Conservation (phyloP, 345 rosid species). For the Citrus sinensis region DNA sequence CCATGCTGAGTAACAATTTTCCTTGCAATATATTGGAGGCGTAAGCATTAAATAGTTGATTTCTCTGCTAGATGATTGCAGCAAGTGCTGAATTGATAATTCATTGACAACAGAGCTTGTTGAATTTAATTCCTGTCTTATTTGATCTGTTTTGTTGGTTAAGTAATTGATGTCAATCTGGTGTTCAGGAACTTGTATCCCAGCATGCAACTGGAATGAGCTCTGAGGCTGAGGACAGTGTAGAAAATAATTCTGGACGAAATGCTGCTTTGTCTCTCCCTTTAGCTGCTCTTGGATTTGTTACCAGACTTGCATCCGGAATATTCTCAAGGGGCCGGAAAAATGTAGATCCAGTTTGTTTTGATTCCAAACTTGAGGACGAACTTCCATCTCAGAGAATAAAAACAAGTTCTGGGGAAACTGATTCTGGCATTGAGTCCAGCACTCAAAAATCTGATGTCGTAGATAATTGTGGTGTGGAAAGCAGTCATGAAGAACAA, state of each 20-base stretch:
- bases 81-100: not conserved
- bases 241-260: constrained; percentile 50
- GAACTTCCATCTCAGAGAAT: constrained; percentile 31
- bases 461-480: constrained; percentile 30
- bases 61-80: not conserved
- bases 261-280: constrained; percentile 80
- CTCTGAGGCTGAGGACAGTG: constrained; percentile 40
- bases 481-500: constrained; percentile 24
- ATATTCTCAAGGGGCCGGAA: constrained; percentile 72
- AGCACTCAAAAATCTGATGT: constrained; percentile 41
- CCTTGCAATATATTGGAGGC: not conserved
- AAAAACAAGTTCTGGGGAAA: constrained; percentile 26
- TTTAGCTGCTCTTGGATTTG: constrained; percentile 82
- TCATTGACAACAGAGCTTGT: constrained; percentile 2
- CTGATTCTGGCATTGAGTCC: constrained; percentile 38
- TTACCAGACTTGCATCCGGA: constrained; percentile 78
- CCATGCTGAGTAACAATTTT: not conserved
- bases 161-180: constrained; percentile 18
- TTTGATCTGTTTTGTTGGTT: constrained; percentile 11
- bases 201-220: constrained; percentile 30
- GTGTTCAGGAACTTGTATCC: constrained; percentile 47
- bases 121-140: not conserved
- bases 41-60: constrained; percentile 3
- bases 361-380: constrained; percentile 46
- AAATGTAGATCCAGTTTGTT: constrained; percentile 39